phyloP scores from a whole-genome alignment of 169 alveolate species.

The Cryptosporidium muris region DNA sequence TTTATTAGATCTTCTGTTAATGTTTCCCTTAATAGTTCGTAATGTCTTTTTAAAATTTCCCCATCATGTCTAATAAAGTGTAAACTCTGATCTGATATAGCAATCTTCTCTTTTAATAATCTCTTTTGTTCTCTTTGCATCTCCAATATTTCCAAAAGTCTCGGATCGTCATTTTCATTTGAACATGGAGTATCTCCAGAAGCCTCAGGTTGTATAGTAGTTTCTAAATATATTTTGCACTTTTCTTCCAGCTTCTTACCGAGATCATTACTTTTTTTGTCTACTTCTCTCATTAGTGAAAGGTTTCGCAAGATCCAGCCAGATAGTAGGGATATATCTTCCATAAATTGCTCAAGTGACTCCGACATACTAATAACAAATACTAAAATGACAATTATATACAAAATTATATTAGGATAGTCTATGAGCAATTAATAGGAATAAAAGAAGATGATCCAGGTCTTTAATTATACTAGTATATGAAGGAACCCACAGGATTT shows the following conservation, averaged over 20 bases:
- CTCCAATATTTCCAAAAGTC: constrained; percentile 20
- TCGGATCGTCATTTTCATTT: not conserved
- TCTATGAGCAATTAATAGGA: too few relatives aligned
- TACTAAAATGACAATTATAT: too few relatives aligned
- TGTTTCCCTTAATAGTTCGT: constrained; percentile 51
- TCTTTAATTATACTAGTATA: too few relatives aligned
- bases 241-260: constrained; percentile 18
- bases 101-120: constrained; percentile 37
- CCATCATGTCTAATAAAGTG: constrained; percentile 71
- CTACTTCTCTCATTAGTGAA: constrained; percentile 64
- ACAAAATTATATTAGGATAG: too few relatives aligned
- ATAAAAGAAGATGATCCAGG: too few relatives aligned
- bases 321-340: constrained; percentile 66
- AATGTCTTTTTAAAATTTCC: constrained; percentile 47
- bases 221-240: constrained; percentile 9
- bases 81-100: constrained; percentile 65
- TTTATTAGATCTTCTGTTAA: constrained; percentile 5
- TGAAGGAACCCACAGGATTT: too few relatives aligned
- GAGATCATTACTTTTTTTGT: constrained; percentile 42
- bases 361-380: constrained; percentile 17
- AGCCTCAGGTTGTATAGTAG: not conserved
- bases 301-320: constrained; percentile 69
- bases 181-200: too few relatives aligned
- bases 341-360: constrained; percentile 39
- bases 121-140: constrained; percentile 38